Conservation (phyloP, 345 rosid species). For the Pugionium cornutum region DNA sequence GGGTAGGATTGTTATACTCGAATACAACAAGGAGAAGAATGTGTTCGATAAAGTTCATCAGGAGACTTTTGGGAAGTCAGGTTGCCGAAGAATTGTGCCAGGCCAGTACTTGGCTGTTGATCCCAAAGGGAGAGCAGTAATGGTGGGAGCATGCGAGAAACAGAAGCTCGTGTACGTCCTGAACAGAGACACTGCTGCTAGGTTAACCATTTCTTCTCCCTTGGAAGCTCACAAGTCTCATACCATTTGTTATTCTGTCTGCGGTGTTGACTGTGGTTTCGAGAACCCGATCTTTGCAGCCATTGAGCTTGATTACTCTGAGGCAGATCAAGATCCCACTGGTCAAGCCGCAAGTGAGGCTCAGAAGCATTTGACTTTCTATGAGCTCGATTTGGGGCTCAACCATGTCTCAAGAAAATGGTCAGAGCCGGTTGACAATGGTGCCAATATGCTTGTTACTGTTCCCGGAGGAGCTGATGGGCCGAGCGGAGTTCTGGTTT, state of each 20-base stretch:
- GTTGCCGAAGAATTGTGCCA: conserved; percentile 89
- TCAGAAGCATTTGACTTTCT: conserved; percentile 91
- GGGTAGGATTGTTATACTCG: conserved; percentile 88
- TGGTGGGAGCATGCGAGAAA: conserved; percentile 95
- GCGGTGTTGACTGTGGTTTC: conserved; percentile 96
- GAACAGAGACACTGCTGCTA: conserved; percentile 94
- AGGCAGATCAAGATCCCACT: conserved; percentile 90
- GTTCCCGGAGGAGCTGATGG: conserved; percentile 99
- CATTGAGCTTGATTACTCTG: conserved; percentile 92
- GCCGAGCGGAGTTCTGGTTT: conserved; percentile 92
- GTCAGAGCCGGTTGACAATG: conserved; percentile 93
- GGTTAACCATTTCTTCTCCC: conserved; percentile 92
- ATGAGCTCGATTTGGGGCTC: conserved; percentile 90
- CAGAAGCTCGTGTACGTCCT: conserved; percentile 95
- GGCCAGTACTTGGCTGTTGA: conserved; percentile 93
- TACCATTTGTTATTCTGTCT: conserved; percentile 71
- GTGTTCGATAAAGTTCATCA: conserved; percentile 88
- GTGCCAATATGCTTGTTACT: conserved; percentile 95
- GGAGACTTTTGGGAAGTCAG: conserved; percentile 96
- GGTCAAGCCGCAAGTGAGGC: conserved; percentile 91
- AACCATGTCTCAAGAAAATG: conserved; percentile 97
- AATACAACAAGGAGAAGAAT: conserved; percentile 83
- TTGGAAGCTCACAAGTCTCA: conserved; percentile 97
- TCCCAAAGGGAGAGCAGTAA: conserved; percentile 94
- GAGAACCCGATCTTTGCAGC: conserved; percentile 94